Conservation (phyloP, 2,329 filamentous ascomycete genomes). For the Stachybotrys echinatus region DNA sequence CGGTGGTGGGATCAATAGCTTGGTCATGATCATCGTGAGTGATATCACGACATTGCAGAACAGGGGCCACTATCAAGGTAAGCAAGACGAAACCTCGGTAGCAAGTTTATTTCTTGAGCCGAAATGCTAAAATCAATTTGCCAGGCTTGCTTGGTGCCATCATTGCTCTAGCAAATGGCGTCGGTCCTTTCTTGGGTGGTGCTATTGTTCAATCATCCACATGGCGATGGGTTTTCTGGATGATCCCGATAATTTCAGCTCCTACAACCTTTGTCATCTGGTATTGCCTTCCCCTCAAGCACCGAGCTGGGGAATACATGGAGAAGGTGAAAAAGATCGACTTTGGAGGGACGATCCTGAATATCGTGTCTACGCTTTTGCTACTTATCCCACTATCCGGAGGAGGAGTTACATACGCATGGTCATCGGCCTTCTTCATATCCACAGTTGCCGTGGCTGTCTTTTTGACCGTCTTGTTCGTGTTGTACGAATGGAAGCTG, state of each 20-base stretch:
- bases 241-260: slow-evolving; percentile 13
- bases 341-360: slow-evolving; percentile 19
- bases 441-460: slow-evolving; percentile 12
- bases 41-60: slow-evolving; percentile 19
- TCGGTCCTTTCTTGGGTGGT: slow-evolving; percentile 1
- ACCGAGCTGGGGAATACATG: slow-evolving; percentile 15
- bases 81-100: not conserved
- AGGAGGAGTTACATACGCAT: slow-evolving; percentile 18
- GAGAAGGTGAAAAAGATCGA: slow-evolving; percentile 20
- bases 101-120: not conserved
- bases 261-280: slow-evolving; percentile 15
- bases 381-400: slow-evolving; percentile 20
- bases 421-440: slow-evolving; percentile 19
- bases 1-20: slow-evolving; percentile 26
- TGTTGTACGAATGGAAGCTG: slow-evolving; percentile 21
- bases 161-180: slow-evolving; percentile 1
- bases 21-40: slow-evolving; percentile 30
- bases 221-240: slow-evolving; percentile 2
- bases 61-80: slow-evolving; percentile 22
- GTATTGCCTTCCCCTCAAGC: slow-evolving; percentile 19
- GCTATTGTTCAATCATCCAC: slow-evolving; percentile 1
- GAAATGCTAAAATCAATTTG: not conserved
- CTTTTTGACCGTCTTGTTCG: slow-evolving; percentile 15
- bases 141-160: not conserved
- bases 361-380: slow-evolving; percentile 17